phyloP scores from a whole-genome alignment of 2,329 filamentous ascomycete species.

The Penicillium verrucosum region DNA sequence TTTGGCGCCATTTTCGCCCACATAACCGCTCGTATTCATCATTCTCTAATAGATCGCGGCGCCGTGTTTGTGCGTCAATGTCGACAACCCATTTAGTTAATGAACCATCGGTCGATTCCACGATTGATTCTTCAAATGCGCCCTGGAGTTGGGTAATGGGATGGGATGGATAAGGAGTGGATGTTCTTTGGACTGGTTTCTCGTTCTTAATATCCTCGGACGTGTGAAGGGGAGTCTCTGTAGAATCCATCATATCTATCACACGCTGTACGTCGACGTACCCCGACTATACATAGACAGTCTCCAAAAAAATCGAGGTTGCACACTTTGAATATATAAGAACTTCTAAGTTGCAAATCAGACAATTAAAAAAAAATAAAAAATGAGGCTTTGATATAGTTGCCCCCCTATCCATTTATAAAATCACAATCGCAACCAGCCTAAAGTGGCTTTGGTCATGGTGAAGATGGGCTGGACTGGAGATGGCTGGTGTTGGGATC shows the following conservation, averaged over 20 bases:
- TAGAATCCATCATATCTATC: not conserved
- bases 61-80: constrained; percentile 49
- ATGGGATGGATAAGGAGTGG: constrained; percentile 32
- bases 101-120: constrained; percentile 33
- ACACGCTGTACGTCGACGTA: not conserved
- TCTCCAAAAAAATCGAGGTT: not conserved
- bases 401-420: constrained; percentile 14
- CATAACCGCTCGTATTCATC: constrained; percentile 67
- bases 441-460: constrained; percentile 9
- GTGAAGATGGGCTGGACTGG: not conserved
- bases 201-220: not conserved
- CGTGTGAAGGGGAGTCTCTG: not conserved
- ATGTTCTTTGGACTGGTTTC: not conserved
- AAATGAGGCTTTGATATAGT: not conserved
- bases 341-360: not conserved
- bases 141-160: constrained; percentile 44
- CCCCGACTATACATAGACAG: not conserved
- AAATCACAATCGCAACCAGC: not conserved
- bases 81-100: constrained; percentile 31
- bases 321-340: not conserved
- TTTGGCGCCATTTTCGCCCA: constrained; percentile 71
- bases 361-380: not conserved
- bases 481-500: constrained; percentile 2
- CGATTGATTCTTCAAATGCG: constrained; percentile 47
- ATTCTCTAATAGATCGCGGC: constrained; percentile 65